A percentile compares a stretch with the other conserved stretches of the same genome.
phyloP scores from a whole-genome alignment of 176 grass and related monocot genomes.

The Lolium multiflorum region DNA sequence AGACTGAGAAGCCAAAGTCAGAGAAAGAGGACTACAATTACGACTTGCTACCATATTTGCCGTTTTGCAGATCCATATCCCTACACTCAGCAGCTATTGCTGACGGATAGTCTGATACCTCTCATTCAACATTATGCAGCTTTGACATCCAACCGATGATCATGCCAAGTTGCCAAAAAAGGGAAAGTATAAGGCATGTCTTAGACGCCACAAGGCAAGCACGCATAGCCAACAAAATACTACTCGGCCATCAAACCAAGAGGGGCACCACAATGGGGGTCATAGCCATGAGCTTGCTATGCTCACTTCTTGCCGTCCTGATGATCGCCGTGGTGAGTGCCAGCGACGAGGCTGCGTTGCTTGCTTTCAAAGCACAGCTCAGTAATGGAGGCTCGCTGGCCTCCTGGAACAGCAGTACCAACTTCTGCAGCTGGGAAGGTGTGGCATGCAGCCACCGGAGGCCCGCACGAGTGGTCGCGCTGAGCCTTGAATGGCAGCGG shows the following conservation, averaged over 20 bases:
- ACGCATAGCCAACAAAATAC: not conserved
- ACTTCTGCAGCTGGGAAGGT: constrained; percentile 5
- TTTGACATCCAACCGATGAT: not conserved
- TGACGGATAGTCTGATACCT: no score
- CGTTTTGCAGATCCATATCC: no score
- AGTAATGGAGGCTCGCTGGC: not conserved
- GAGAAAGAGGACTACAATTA: no score
- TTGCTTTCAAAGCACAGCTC: not conserved
- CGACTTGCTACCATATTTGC: no score
- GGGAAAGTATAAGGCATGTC: not conserved
- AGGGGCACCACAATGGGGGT: not conserved
- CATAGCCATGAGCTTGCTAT: not conserved
- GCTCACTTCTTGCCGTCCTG: not conserved
- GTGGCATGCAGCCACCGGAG: not conserved
- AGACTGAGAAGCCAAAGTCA: no score
- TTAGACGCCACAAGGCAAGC: not conserved
- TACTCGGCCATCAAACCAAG: not conserved
- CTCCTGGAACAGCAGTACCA: not conserved
- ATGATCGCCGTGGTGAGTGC: not conserved
- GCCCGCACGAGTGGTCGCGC: not conserved
- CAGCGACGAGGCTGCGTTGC: not conserved
- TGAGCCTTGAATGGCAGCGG: not conserved
- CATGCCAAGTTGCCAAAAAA: not conserved
- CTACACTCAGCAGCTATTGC: no score
- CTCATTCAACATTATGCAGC: no score